These are phyloP conservation scores for Naganishia onofrii DNA, from an alignment of 768 basidiomycete genomes.

Conservation along the genomic window DNA sequence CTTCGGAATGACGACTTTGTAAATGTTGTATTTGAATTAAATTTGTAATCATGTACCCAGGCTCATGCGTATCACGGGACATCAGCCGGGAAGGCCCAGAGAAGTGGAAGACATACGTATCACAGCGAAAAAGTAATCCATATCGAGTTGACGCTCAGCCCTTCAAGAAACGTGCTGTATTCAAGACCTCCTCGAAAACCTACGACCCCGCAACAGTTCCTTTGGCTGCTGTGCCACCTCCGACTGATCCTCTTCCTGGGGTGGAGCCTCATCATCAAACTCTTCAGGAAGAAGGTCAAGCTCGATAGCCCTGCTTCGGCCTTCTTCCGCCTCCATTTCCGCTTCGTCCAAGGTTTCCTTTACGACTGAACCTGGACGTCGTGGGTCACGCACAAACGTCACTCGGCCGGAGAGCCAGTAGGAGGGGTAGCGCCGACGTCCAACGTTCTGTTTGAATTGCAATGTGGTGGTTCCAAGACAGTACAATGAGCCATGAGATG, in stretches of 20 bases:
- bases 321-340: constrained; percentile 33
- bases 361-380: background rate
- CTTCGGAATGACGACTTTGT: too few species aligned
- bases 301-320: constrained; percentile 19
- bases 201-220: constrained; percentile 13
- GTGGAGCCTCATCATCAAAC: background rate
- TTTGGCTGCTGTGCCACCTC: background rate
- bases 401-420: constrained; percentile 38
- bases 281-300: constrained; percentile 13
- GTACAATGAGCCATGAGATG: background rate
- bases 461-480: background rate
- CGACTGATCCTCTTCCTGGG: background rate
- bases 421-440: constrained; percentile 38
- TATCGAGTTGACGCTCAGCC: too few species aligned
- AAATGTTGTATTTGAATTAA: too few species aligned
- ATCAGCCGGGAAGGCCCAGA: too few species aligned
- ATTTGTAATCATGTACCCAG: too few species aligned
- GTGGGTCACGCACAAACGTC: constrained; percentile 22
- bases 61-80: too few species aligned
- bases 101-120: too few species aligned
- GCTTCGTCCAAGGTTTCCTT: constrained; percentile 14
- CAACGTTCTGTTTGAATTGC: constrained; percentile 32
- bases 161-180: background rate
- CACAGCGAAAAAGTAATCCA: too few species aligned
- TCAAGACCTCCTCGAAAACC: constrained; percentile 3